These are phyloP conservation scores for Pterulicium gracile DNA, from an alignment of 1,284 basidiomycete genomes.

Conservation along the genomic window DNA sequence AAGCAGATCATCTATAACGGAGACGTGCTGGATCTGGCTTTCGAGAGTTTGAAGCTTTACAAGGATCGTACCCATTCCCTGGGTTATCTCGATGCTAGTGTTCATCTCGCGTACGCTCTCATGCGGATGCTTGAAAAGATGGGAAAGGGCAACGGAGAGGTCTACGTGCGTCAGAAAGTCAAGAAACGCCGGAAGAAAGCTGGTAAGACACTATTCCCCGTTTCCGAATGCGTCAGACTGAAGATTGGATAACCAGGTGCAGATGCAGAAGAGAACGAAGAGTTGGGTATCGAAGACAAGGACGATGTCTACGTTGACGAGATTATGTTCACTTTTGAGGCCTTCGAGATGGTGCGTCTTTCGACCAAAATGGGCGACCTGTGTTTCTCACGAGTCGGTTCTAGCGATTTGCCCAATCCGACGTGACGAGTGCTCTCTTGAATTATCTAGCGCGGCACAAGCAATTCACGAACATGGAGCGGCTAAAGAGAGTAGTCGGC, in stretches of 20 bases:
- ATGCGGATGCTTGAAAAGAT: slow-evolving; percentile 82
- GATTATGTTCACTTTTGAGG: slow-evolving; percentile 78
- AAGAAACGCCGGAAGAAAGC: slow-evolving; percentile 40
- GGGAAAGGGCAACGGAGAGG: slow-evolving; percentile 49
- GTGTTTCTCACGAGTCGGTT: slow-evolving; percentile 13
- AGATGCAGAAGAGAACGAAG: slow-evolving; percentile 45
- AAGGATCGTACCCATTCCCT: slow-evolving; percentile 62
- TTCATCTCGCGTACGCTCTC: slow-evolving; percentile 74
- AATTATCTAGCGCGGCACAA: slow-evolving; percentile 73
- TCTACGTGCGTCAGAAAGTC: slow-evolving; percentile 66
- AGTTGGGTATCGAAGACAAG: slow-evolving; percentile 55
- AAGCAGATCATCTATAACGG: slow-evolving; percentile 90
- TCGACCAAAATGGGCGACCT: slow-evolving; percentile 7
- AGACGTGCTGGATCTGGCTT: slow-evolving; percentile 79
- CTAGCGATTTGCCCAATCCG: slow-evolving; percentile 80
- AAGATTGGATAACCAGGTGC: slow-evolving; percentile 12
- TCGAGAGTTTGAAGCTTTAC: slow-evolving; percentile 68
- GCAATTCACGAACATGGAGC: slow-evolving; percentile 68
- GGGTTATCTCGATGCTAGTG: slow-evolving; percentile 75
- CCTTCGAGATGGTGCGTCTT: slow-evolving; percentile 65
- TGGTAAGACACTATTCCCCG: slow-evolving; percentile 19
- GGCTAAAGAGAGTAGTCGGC: slow-evolving; percentile 79
- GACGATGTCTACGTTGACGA: slow-evolving; percentile 42
- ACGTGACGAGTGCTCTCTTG: slow-evolving; percentile 75
- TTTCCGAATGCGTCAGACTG: not conserved